Base-by-base conservation (phyloP, 1,284 basidiomycete species). In the Termitomyces sp. region DNA sequence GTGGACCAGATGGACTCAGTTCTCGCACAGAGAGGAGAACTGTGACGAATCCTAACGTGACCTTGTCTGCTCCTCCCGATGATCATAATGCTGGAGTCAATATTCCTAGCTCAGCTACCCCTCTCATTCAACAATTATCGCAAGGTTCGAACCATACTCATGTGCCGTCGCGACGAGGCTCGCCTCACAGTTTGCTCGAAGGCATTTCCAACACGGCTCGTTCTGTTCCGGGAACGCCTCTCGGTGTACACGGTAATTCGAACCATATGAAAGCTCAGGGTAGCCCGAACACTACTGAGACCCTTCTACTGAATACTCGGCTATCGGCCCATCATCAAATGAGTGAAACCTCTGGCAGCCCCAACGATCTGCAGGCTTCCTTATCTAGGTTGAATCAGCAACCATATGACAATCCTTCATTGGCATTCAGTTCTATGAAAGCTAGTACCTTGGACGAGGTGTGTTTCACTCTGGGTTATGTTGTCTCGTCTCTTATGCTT, bases 201-300 rank as follows among this genome's bases (percentile, higher is more conserved):
- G 75, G 73, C 35, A 65, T 87, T 50, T 75, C 76, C 41, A 75
- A 75, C 46, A 78, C 80, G 6, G 81, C 84, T 33, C 85, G 85
- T 53, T 91, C 84, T 52, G 86, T 86, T 38, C 88, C 85, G 54
- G 88, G 81, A 6, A 91, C 88, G 8, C 88, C 86, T 14, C 70
- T 89, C 33, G 79, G 78, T 9, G 71, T 83, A 30, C 64, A 80
- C 9, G 77, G 70, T 51, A 72, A 70, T 42, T 67, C 72, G n/a
- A 66, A 70, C 16, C 78, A 80, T 63, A 64, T 88, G 31, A 88
- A 87, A 69, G 77, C 81, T 8, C 82, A 85, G 9, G 84, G 81
- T 8, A 88, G 87, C 9, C 86, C 88, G 19, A 72, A 79, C 21
- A 80, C 80, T 5, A 77, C 82, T 5, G 86, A 88, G 43, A 62